Base-by-base conservation (phyloP, 1,139 yeast species). In the Blastobotrys ciferrii region DNA sequence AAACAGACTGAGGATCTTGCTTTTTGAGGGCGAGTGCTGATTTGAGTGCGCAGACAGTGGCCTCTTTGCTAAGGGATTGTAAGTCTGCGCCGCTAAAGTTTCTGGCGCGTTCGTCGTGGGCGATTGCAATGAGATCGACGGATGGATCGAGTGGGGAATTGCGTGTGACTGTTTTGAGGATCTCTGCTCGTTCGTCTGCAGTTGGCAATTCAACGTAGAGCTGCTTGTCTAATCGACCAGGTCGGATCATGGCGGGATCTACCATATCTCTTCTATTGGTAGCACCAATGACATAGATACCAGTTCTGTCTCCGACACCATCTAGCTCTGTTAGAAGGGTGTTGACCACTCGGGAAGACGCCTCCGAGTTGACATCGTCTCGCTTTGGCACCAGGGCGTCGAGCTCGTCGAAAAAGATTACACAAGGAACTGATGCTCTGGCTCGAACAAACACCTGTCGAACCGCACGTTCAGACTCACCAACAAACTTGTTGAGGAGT, bases 261-360 rank as follows among this genome's bases (percentile, higher is more conserved):
- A 92, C 92, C 89, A 92, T 92, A 67, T 92, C 98, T 0, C 98
- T 98, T 65, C 98, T 78, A 62, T 92, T 92, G 0, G 98, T 92
- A 1, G 98, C 98, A 30, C 97, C 98, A 57, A 92, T 81, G 2
- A 92, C 98, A 65, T 85, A 92, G 1, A 92, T 87, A 1, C 98
- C 98, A 49, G 84, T 80, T 60, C 98, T 76, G 59, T 91, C 97
- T 58, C 88, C 89, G 51, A 92, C 77, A 1, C 98, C 98, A 68
- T 92, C 98, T 37, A 92, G 73, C 65, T 92, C 98, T 0, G 98
- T 94, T 56, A 92, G 78, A 37, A 92, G 71, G 0, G 98, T 94
- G 64, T 92, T 94, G 18, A 94, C 98, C 2, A 94, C 98, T 53
- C 98, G 75, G 0, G 96, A 85, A 37, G 96, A 85, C 2, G 96